A percentile compares a stretch with the other conserved stretches of the same genome.
Conservation (phyloP, 2,329 filamentous ascomycete genomes). For the Neopestalotiopsis sp. region DNA sequence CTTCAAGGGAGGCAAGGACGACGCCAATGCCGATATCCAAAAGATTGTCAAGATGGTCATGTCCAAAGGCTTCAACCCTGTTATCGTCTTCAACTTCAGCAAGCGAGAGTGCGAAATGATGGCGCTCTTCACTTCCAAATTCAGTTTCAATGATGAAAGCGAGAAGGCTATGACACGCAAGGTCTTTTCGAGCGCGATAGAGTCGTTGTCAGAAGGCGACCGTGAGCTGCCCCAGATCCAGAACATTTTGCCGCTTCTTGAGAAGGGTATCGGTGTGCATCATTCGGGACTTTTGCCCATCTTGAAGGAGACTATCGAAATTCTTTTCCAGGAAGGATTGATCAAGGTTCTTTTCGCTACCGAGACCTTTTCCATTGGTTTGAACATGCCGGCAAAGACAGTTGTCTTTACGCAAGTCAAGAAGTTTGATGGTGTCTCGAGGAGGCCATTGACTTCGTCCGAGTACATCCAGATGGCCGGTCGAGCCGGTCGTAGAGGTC, state of each 20-base stretch:
- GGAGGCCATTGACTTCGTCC: constrained; percentile 86
- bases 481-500: constrained; percentile 92
- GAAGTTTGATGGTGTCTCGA: constrained; percentile 86
- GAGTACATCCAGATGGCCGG: constrained; percentile 99
- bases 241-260: constrained; percentile 85
- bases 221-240: constrained; percentile 86
- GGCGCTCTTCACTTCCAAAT: constrained; percentile 82
- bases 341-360: constrained; percentile 99
- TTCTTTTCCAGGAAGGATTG: constrained; percentile 95
- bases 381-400: constrained; percentile 99
- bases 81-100: constrained; percentile 99
- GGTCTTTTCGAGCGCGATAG: constrained; percentile 92
- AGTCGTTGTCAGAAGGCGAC: constrained; percentile 91
- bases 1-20: constrained; percentile 82
- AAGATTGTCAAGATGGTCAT: constrained; percentile 99
- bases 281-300: constrained; percentile 95
- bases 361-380: constrained; percentile 96
- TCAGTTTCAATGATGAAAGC: constrained; percentile 95
- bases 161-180: constrained; percentile 94
- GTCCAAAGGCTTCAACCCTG: constrained; percentile 94
- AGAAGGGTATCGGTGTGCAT: constrained; percentile 94
- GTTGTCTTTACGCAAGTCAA: constrained; percentile 98
- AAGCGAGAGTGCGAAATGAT: constrained; percentile 95
- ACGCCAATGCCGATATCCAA: constrained; percentile 81
- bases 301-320: constrained; percentile 97